Evolutionary conservation across 2,329 filamentous ascomycete species (phyloP).

Genomic region (Penicillium freii): DNA sequence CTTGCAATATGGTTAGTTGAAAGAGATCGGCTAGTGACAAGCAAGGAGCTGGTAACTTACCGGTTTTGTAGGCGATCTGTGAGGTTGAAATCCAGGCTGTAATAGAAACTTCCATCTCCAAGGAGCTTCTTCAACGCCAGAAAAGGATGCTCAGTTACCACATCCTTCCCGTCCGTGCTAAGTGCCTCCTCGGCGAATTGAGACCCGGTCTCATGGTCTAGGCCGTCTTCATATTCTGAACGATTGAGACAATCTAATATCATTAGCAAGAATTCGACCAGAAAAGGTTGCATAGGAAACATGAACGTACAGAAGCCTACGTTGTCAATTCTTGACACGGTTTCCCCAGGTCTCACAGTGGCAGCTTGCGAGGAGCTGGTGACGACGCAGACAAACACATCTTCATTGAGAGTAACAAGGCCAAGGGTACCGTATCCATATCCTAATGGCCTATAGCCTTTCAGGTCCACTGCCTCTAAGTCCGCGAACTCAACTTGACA

Average conservation of each 20-base stretch:
- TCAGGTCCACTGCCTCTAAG: slow-evolving; percentile 63
- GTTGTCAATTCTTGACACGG: slow-evolving; percentile 77
- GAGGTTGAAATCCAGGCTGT: slow-evolving; percentile 96
- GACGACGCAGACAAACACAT: slow-evolving; percentile 89
- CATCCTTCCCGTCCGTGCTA: slow-evolving; percentile 62
- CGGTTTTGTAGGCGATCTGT: slow-evolving; percentile 91
- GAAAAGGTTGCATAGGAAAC: slow-evolving; percentile 15
- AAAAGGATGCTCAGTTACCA: slow-evolving; percentile 80
- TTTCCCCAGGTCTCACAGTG: slow-evolving; percentile 80
- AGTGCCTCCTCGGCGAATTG: slow-evolving; percentile 54
- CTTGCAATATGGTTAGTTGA: slow-evolving; percentile 43
- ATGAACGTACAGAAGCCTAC: slow-evolving; percentile 70
- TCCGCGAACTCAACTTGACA: slow-evolving; percentile 88
- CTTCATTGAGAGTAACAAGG: slow-evolving; percentile 75
- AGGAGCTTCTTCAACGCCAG: slow-evolving; percentile 86
- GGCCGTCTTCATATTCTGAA: slow-evolving; percentile 77
- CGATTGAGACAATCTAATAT: slow-evolving; percentile 76
- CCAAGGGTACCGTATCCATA: slow-evolving; percentile 84
- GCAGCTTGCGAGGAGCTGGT: slow-evolving; percentile 76
- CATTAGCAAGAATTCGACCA: background rate
- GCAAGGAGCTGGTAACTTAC: slow-evolving; percentile 42
- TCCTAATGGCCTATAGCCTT: slow-evolving; percentile 74
- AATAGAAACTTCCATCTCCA: slow-evolving; percentile 93
- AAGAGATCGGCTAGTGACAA: background rate
- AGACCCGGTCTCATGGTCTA: slow-evolving; percentile 56